A percentile compares a stretch with the other conserved stretches of the same genome.
Conservation (phyloP, 2,329 filamentous ascomycete species). For the Eutypella sp. region DNA sequence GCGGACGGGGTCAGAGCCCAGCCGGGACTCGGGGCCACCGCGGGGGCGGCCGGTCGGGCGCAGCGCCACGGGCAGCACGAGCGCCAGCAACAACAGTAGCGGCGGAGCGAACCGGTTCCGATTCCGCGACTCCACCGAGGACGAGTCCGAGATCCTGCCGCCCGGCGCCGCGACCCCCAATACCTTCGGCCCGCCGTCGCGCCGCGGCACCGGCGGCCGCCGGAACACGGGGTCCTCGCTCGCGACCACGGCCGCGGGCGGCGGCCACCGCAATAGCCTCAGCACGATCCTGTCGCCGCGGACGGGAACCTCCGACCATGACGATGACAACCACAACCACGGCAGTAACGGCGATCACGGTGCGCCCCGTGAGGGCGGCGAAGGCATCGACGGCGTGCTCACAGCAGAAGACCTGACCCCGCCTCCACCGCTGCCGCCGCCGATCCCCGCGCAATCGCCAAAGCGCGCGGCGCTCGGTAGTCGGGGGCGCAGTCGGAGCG, state of each 20-base stretch:
- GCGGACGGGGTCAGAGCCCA: no score
- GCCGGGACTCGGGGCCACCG: no score
- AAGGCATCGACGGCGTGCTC: no score
- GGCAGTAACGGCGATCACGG: background rate
- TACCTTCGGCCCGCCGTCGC: background rate
- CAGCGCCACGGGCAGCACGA: no score
- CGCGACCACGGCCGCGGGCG: background rate
- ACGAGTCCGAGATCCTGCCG: constrained; percentile 19
- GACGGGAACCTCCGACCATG: background rate
- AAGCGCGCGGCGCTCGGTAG: no score
- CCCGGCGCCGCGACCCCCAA: constrained; percentile 3
- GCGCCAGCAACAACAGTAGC: background rate
- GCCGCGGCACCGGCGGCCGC: background rate
- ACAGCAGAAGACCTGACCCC: background rate
- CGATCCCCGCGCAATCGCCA: background rate
- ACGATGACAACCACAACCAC: background rate
- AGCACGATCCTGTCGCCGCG: background rate
- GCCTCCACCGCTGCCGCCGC: background rate
- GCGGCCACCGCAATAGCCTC: background rate
- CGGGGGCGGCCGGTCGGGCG: no score
- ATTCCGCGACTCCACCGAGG: constrained; percentile 26
- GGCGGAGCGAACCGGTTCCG: constrained; percentile 11
- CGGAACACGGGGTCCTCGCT: background rate
- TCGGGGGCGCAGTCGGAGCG: background rate
- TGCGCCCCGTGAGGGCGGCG: no score